phyloP scores from a whole-genome alignment of 805 yeast species.

The Metschnikowia similis region DNA sequence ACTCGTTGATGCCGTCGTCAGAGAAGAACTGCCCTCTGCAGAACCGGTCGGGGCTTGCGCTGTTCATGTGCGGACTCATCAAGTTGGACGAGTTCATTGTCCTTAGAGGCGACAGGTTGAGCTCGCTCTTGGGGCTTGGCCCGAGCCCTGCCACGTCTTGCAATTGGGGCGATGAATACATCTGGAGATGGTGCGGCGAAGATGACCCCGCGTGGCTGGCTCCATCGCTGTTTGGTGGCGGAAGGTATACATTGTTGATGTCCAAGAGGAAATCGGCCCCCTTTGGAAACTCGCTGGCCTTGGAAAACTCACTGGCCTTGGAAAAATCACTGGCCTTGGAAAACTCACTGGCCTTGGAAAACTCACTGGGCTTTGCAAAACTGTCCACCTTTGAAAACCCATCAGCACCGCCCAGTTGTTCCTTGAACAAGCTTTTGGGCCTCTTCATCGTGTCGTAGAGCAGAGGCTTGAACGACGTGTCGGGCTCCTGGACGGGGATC shows the following conservation, averaged over 20 bases:
- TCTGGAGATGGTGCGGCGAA: slow-evolving; percentile 8
- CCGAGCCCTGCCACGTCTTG: background rate
- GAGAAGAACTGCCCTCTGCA: slow-evolving; percentile 40
- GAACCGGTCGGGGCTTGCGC: slow-evolving; percentile 20
- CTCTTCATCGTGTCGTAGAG: background rate
- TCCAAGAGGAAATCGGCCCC: slow-evolving; percentile 1
- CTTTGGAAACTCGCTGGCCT: background rate
- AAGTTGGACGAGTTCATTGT: background rate
- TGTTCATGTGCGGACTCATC: background rate
- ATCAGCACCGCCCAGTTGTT: background rate
- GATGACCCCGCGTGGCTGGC: slow-evolving; percentile 30
- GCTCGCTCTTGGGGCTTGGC: background rate
- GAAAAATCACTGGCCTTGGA: background rate
- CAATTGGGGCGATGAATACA: slow-evolving; percentile 27
- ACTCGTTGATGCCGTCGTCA: slow-evolving; percentile 18
- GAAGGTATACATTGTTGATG: slow-evolving; percentile 26
- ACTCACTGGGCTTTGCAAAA: too few species aligned
- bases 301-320: too few species aligned
- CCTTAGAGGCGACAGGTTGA: slow-evolving; percentile 11
- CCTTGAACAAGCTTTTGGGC: background rate
- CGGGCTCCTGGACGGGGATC: slow-evolving; percentile 39
- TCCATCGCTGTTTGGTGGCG: slow-evolving; percentile 32
- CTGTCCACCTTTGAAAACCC: too few species aligned
- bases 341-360: too few species aligned
- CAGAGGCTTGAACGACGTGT: background rate